Evolutionary conservation across 176 grass and related monocot genomes (phyloP), one percentile per base, ranked within the genome.

Genomic region (Typha latifolia): DNA sequence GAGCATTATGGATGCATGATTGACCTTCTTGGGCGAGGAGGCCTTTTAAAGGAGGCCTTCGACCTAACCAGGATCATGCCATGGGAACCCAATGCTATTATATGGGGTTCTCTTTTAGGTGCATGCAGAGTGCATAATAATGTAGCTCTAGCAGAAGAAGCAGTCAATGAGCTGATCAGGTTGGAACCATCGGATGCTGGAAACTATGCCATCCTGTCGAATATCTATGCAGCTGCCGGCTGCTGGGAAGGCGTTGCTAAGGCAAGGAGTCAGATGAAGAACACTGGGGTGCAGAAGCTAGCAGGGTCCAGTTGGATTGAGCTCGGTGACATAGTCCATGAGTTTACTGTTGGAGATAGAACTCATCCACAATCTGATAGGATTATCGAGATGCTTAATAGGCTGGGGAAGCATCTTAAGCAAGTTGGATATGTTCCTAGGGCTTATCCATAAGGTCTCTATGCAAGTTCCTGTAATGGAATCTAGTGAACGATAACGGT

Each of bases 1-100:
- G 88, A 91, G 61, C 88, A 91, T 73, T 91, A 84, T n/a, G 83
- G 88, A 69, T 91, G 81, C 66, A 79, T 91, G 78, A 74, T 84
- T 6, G 88, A 91, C 49, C 73, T 84, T 76, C 82, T 95, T 71
- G 85, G 90, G 10, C 90, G 80, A 62, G 82, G 79, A 67, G 86
- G 85, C 12, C 78, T 84, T 55, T 74, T 95, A 12, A 51, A 76
- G 20, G 85, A 95, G 23, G 90, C 82, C 12, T 74, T 90, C 1
- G 67, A 79, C 26, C 72, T 95, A 21, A 79, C 78, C 23, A 73
- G 77, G 77, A 62, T 19, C 27, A 95, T 90, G 90, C 86, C 82
- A 70, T 84, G 57, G 51, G 66, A 84, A 19, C 90, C 80, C 34
- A 94, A 94, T 69, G 82, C 62, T 48, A 49, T 85, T 67, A 85